Conservation (phyloP, 2,329 filamentous ascomycete genomes). For the Emericellopsis cladophorae region DNA sequence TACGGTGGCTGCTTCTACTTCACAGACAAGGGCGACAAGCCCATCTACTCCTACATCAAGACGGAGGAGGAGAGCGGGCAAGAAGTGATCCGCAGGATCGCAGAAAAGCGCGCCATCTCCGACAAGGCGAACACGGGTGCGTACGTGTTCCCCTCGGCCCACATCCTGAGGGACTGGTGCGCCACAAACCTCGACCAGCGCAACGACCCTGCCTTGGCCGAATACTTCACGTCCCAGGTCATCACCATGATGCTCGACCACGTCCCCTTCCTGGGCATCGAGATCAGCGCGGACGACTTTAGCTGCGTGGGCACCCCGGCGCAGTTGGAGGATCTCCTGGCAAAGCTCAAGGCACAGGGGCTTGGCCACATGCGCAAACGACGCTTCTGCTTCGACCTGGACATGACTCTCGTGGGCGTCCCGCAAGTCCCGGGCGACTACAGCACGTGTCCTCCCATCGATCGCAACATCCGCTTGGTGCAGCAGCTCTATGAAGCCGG, state of each 20-base stretch:
- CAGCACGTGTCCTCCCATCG: conserved; percentile 15
- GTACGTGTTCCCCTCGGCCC: conserved; percentile 13
- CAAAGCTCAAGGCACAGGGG: conserved; percentile 7
- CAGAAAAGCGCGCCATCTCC: conserved; percentile 15
- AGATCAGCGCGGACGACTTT: conserved; percentile 10
- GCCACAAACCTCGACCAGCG: conserved; percentile 9
- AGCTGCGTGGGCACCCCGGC: conserved; percentile 14
- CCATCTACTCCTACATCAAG: conserved; percentile 17
- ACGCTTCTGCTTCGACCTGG: conserved; percentile 18
- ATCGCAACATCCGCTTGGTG: conserved; percentile 13
- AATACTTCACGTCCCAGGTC: conserved; percentile 14
- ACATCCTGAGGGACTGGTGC: conserved; percentile 10
- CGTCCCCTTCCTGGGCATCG: conserved; percentile 11
- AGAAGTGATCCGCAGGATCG: conserved; percentile 13
- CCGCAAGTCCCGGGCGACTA: conserved; percentile 13
- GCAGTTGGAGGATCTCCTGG: conserved; percentile 13
- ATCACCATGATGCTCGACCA: conserved; percentile 12
- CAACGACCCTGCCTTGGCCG: conserved; percentile 10
- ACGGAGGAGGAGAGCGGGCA: conserved; percentile 9
- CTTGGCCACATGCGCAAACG: conserved; percentile 11
- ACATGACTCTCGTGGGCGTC: conserved; percentile 15
- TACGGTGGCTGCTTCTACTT: conserved; percentile 15
- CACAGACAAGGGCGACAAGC: conserved; percentile 13
- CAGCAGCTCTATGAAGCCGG: conserved; percentile 15
- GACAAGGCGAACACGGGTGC: conserved; percentile 15